phyloP scores from a whole-genome alignment of 306 rosid species.

The Adenanthera pavonina region DNA sequence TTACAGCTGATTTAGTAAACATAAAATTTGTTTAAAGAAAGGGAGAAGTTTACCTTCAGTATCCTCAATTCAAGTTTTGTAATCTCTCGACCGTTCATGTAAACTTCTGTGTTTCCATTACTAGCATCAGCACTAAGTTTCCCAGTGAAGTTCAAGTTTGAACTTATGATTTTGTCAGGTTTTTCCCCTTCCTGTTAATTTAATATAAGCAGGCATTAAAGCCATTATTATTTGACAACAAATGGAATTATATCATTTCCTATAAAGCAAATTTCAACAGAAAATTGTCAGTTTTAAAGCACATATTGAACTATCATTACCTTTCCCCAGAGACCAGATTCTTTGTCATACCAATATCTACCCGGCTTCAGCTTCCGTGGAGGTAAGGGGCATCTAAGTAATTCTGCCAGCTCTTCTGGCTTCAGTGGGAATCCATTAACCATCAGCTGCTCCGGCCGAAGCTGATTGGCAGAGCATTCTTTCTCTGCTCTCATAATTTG shows the following conservation, averaged over 20 bases:
- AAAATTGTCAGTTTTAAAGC: constrained; percentile 32
- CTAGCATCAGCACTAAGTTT: constrained; percentile 84
- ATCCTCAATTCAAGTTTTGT: constrained; percentile 94
- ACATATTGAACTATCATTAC: constrained; percentile 52
- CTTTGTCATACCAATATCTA: constrained; percentile 99
- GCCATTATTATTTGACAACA: constrained; percentile 11
- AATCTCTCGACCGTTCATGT: constrained; percentile 94
- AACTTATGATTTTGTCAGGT: constrained; percentile 90
- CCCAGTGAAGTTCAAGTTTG: constrained; percentile 87
- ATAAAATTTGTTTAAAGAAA: constrained; percentile 22
- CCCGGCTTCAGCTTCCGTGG: constrained; percentile 93
- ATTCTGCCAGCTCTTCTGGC: constrained; percentile 88
- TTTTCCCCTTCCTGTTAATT: constrained; percentile 88
- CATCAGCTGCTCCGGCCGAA: constrained; percentile 92
- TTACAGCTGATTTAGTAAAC: constrained; percentile 28
- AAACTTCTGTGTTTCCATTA: constrained; percentile 92
- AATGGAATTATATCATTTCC: constrained; percentile 23
- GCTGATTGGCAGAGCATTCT: constrained; percentile 97
- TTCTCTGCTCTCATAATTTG: constrained; percentile 98
- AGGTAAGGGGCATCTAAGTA: constrained; percentile 89
- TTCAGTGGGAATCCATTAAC: constrained; percentile 80
- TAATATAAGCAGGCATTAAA: constrained; percentile 34
- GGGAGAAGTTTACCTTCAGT: constrained; percentile 67
- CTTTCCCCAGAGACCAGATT: constrained; percentile 98
- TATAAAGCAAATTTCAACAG: constrained; percentile 21